Percentiles rank a stretch among this genome's conserved stretches.
These are phyloP conservation scores for Yarrowia divulgata DNA, from an alignment of 805 yeast genomes.

Conservation along the genomic window DNA sequence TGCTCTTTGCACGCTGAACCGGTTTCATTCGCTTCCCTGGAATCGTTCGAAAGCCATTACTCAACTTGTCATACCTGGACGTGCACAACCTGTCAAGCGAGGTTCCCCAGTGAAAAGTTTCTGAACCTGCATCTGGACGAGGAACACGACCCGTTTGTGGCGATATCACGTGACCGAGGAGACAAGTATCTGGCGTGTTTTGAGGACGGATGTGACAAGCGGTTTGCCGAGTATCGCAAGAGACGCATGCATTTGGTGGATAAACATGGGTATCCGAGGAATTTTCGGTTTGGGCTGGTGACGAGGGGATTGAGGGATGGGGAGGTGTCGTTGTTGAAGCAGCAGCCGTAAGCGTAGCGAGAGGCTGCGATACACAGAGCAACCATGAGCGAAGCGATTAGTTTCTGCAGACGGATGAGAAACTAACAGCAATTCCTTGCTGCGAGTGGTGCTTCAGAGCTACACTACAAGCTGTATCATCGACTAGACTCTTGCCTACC, in stretches of 20 bases:
- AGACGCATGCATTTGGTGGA: constrained; percentile 33
- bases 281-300: constrained; percentile 15
- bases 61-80: constrained; percentile 6
- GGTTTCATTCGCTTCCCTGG: constrained; percentile 1
- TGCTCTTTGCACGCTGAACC: constrained; percentile 22
- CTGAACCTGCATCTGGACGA: constrained; percentile 27
- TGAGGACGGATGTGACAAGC: constrained; percentile 8
- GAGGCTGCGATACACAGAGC: too few relatives aligned
- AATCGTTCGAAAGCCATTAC: constrained; percentile 30
- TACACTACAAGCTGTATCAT: too few relatives aligned
- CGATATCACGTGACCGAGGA: constrained; percentile 27
- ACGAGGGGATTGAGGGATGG: constrained; percentile 18
- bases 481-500: too few relatives aligned
- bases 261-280: constrained; percentile 30
- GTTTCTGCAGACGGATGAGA: too few relatives aligned
- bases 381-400: background rate
- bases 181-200: constrained; percentile 27
- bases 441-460: too few relatives aligned
- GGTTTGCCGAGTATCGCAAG: constrained; percentile 9
- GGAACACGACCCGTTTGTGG: constrained; percentile 33
- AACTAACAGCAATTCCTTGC: too few relatives aligned
- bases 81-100: constrained; percentile 5
- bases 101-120: constrained; percentile 23
- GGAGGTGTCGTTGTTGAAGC: constrained; percentile 34
- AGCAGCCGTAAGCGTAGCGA: too few relatives aligned